Evolutionary conservation across 208 protist genomes (phyloP).

Genomic region (Wallacemonas collosoma): DNA sequence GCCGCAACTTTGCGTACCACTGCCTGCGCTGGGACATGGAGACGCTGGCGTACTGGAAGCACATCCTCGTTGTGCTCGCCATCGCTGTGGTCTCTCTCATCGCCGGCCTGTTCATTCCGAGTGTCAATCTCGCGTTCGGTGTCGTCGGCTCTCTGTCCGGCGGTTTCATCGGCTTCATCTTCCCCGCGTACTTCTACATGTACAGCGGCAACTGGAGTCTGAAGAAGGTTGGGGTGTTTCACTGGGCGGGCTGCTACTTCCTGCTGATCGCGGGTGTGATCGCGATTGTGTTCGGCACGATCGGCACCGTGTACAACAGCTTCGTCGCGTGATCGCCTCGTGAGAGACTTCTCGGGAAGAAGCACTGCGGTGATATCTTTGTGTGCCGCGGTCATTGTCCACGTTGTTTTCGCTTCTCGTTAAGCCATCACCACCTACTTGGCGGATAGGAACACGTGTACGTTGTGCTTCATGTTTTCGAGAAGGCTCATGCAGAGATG

Average conservation of each 20-base stretch:
- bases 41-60: constrained; percentile 21
- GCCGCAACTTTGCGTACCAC: constrained; percentile 25
- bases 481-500: too few relatives aligned
- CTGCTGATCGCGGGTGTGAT: constrained; percentile 61
- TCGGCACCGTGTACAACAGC: constrained; percentile 45
- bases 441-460: too few relatives aligned
- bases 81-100: constrained; percentile 43
- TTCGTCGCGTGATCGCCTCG: constrained; percentile 20
- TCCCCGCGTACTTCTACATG: constrained; percentile 73
- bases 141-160: constrained; percentile 74
- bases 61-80: constrained; percentile 15
- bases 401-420: not conserved
- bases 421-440: not conserved
- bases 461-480: too few relatives aligned
- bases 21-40: constrained; percentile 18
- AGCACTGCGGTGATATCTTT: too few relatives aligned
- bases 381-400: not conserved
- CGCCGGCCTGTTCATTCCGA: constrained; percentile 72
- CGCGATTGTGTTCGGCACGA: constrained; percentile 68
- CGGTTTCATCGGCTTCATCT: constrained; percentile 76
- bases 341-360: not conserved
- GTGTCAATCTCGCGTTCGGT: constrained; percentile 65
- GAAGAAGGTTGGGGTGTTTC: constrained; percentile 43
- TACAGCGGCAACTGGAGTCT: constrained; percentile 67
- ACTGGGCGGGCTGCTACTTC: constrained; percentile 46